A percentile compares a stretch with the other conserved stretches of the same genome.
These are phyloP conservation scores for Metschnikowia lochheadii DNA, from an alignment of 805 yeast species.

Conservation along the genomic window DNA sequence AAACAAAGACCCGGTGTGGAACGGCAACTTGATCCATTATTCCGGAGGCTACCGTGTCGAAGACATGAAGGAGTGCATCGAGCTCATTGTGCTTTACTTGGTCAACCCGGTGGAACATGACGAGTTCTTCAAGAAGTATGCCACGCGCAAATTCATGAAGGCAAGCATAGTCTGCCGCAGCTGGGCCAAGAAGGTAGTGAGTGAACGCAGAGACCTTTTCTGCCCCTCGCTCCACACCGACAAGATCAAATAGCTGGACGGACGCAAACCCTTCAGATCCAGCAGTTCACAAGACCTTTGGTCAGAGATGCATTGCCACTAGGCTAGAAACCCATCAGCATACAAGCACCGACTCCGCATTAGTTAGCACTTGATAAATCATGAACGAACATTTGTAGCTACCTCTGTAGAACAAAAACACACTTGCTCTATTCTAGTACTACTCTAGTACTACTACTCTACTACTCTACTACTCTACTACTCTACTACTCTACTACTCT, in stretches of 20 bases:
- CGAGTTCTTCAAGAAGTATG: conserved; percentile 90
- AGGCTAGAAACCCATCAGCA: background rate
- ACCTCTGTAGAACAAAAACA: too few relatives aligned
- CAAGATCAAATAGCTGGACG: conserved; percentile 5
- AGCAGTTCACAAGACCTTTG: background rate
- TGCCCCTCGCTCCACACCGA: conserved; percentile 25
- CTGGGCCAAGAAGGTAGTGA: conserved; percentile 66
- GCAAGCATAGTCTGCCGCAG: conserved; percentile 76
- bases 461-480: too few relatives aligned
- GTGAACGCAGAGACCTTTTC: conserved; percentile 41
- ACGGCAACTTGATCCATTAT: conserved; percentile 81
- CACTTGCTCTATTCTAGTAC: too few relatives aligned
- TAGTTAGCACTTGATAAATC: background rate
- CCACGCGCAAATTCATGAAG: conserved; percentile 82
- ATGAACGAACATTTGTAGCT: background rate
- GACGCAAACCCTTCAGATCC: background rate
- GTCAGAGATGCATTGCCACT: background rate
- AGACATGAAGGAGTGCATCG: conserved; percentile 68
- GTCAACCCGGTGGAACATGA: conserved; percentile 82
- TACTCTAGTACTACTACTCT: too few relatives aligned
- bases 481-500: too few relatives aligned
- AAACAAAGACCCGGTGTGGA: conserved; percentile 69
- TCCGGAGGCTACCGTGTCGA: conserved; percentile 82
- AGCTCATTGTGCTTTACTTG: conserved; percentile 70
- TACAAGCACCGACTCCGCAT: background rate